Conservation (phyloP, 257 asterid genomes). For the Cinchona pubescens region DNA sequence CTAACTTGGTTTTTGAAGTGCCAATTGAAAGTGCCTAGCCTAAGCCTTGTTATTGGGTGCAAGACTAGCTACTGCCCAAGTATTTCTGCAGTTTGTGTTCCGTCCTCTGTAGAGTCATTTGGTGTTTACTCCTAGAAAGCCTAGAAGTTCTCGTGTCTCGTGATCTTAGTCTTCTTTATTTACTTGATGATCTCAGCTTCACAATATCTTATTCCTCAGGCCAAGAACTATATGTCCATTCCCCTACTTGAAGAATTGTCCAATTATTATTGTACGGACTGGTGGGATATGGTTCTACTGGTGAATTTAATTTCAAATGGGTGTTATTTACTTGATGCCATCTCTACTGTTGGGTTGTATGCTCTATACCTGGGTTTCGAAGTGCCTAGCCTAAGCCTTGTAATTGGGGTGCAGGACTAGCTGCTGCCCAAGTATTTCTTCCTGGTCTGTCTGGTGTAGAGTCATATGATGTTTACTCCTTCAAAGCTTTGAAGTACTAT, state of each 20-base stretch:
- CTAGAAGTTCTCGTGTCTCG: background rate
- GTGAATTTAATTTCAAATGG: too few relatives aligned
- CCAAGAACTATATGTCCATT: too few relatives aligned
- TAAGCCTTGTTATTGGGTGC: too few relatives aligned
- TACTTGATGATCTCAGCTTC: background rate
- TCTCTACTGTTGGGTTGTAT: background rate
- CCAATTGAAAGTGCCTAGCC: background rate
- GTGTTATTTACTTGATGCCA: too few relatives aligned
- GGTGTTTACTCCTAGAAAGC: background rate
- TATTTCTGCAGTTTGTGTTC: background rate
- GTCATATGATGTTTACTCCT: background rate
- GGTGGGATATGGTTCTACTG: too few relatives aligned
- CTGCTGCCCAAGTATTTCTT: background rate
- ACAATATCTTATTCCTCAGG: too few relatives aligned
- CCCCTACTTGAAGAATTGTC: too few relatives aligned
- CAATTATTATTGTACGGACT: too few relatives aligned
- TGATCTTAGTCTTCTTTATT: background rate
- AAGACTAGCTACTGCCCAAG: background rate
- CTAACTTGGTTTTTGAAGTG: background rate
- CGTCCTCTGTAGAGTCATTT: background rate
- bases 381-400: background rate
- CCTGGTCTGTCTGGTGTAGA: background rate
- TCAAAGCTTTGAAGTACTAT: constrained; percentile 41
- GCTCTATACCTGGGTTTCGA: background rate
- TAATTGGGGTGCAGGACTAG: background rate